Base-by-base conservation (phyloP, 164 flowering plant species). In the Akebia trifoliata region DNA sequence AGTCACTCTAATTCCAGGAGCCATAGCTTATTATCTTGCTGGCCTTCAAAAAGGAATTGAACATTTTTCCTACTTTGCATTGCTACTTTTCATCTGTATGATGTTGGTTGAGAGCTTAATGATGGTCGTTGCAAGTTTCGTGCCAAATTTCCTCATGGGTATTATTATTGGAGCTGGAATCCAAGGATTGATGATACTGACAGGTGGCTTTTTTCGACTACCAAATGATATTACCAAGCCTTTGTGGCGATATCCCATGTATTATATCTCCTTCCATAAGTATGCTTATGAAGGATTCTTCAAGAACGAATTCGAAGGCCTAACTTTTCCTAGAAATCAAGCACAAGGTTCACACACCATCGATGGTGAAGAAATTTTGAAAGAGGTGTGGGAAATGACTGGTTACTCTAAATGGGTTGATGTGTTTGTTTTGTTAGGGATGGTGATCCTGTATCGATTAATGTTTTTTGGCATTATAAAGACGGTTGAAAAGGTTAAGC, bases 141-240 rank as follows among this genome's bases (percentile, higher is more conserved):
- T 84, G 17, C 90, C 90, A 0, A 56, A 80, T 45, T 84, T 68
- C 46, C 78, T 84, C 39, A 72, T 84, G 85, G 85, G 90, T 6
- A 70, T 79, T 12, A 73, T 76, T 3, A 61, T 69, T 1, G 89
- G 84, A 15, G 81, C 86, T 0, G 84, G 90, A 25, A 72, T 84
- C 29, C 85, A 84, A 63, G 84, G 81, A 0, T 11, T 78, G 8
- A 74, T 81, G 80, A 75, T 81, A 40, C 31, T 84, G 37, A 59
- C 55, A 6, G 75, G 76, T 0, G 90, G 90, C 3, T 82, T 78
- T 66, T 78, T 78, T 57, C 60, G 80, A 32, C 37, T 78, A 34
- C 85, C 80, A 0, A 10, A 75, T 4, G 87, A 85, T 50, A 56
- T 85, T 3, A 87, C 87, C 0, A 72, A 74, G 34, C 67, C 76